These are phyloP conservation scores for Cajanus cajan DNA, from an alignment of 306 rosid genomes.

Conservation along the genomic window DNA sequence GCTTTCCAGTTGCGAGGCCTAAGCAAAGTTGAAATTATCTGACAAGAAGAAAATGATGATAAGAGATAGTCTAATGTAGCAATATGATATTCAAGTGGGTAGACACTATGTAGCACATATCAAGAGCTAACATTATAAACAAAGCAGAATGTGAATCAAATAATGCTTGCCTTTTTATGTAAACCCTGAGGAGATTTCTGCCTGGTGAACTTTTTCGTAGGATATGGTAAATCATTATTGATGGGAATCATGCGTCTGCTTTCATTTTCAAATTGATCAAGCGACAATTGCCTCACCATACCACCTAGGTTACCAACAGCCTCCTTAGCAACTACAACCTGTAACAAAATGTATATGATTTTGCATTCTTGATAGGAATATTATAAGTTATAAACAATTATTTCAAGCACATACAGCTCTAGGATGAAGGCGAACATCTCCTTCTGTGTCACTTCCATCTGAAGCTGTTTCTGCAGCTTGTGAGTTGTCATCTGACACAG, in stretches of 20 bases:
- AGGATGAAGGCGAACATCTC: slow-evolving; percentile 97
- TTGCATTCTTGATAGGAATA: slow-evolving; percentile 31
- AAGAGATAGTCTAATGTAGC: slow-evolving; percentile 9
- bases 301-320: slow-evolving; percentile 95
- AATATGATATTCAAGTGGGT: slow-evolving; percentile 16
- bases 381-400: slow-evolving; percentile 18
- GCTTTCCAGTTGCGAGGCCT: slow-evolving; percentile 98
- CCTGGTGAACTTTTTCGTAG: slow-evolving; percentile 80
- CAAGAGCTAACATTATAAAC: not conserved
- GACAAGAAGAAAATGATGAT: slow-evolving; percentile 34
- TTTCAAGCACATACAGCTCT: slow-evolving; percentile 78
- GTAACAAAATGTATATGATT: slow-evolving; percentile 38
- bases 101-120: not conserved
- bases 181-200: slow-evolving; percentile 98
- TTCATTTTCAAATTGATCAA: slow-evolving; percentile 99
- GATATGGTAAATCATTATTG: slow-evolving; percentile 71
- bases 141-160: slow-evolving; percentile 14
- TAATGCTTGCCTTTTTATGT: slow-evolving; percentile 78
- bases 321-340: slow-evolving; percentile 99
- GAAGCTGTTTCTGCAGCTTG: slow-evolving; percentile 78
- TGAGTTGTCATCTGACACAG: slow-evolving; percentile 79
- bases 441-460: slow-evolving; percentile 94
- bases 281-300: slow-evolving; percentile 95
- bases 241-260: slow-evolving; percentile 96
- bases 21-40: slow-evolving; percentile 84